Percentiles rank a stretch among this genome's conserved stretches.
Conservation (phyloP, 1,284 basidiomycete genomes). For the Trichosporon sp. region DNA sequence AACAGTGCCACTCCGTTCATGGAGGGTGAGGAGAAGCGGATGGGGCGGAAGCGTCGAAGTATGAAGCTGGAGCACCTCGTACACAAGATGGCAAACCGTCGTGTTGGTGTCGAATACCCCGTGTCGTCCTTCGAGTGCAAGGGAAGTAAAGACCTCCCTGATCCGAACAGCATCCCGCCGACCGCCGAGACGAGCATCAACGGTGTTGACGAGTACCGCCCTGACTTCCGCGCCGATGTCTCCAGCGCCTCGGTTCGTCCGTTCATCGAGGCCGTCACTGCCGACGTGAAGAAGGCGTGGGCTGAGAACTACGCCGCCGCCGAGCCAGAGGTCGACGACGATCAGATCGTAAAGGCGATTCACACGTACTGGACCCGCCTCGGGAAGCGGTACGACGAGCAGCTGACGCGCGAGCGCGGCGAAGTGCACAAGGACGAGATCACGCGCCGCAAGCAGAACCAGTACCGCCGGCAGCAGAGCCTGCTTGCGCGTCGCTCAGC, state of each 20-base stretch:
- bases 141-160: slow-evolving; percentile 35
- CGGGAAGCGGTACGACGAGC: slow-evolving; percentile 41
- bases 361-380: slow-evolving; percentile 42
- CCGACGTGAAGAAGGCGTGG: slow-evolving; percentile 34
- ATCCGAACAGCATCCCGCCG: slow-evolving; percentile 24
- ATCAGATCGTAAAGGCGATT: slow-evolving; percentile 34
- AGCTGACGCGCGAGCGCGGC: slow-evolving; percentile 34
- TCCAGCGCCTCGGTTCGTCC: slow-evolving; percentile 24
- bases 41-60: slow-evolving; percentile 31
- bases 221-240: slow-evolving; percentile 33
- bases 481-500: slow-evolving; percentile 37
- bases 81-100: slow-evolving; percentile 44
- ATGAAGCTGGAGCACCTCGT: slow-evolving; percentile 46
- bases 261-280: slow-evolving; percentile 34
- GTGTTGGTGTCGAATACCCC: slow-evolving; percentile 41
- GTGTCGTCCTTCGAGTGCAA: slow-evolving; percentile 31
- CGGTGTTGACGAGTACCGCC: slow-evolving; percentile 37
- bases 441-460: slow-evolving; percentile 41
- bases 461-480: slow-evolving; percentile 45
- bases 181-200: slow-evolving; percentile 28
- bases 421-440: slow-evolving; percentile 43
- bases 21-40: slow-evolving; percentile 17
- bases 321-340: slow-evolving; percentile 31
- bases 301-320: slow-evolving; percentile 13
- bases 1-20: slow-evolving; percentile 9